Percentiles rank a stretch among this genome's conserved stretches.
Evolutionary conservation across 2,329 filamentous ascomycete species (phyloP).

Genomic region (Lachnellula arida): DNA sequence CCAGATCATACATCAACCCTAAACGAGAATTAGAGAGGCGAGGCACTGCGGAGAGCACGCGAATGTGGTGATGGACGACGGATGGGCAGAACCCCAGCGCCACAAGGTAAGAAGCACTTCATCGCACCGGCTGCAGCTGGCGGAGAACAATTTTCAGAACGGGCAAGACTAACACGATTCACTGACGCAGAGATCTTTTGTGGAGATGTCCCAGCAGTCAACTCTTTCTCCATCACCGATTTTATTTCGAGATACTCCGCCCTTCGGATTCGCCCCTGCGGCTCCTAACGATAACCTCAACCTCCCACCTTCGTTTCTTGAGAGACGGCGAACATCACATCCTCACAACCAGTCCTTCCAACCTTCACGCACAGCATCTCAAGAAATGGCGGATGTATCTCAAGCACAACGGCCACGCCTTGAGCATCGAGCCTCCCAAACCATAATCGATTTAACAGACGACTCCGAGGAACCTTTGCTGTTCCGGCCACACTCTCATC

Average conservation of each 20-base stretch:
- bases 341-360: constrained; percentile 22
- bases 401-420: constrained; percentile 19
- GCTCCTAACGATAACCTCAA: constrained; percentile 8
- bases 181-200: constrained; percentile 24
- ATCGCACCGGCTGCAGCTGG: not conserved
- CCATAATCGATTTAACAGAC: constrained; percentile 32
- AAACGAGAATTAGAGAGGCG: too few relatives aligned
- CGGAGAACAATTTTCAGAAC: not conserved
- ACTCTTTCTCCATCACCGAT: constrained; percentile 27
- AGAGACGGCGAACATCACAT: constrained; percentile 24
- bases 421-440: constrained; percentile 25
- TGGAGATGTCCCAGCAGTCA: constrained; percentile 27
- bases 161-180: constrained; percentile 10
- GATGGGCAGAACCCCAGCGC: constrained; percentile 16
- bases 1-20: not conserved
- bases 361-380: constrained; percentile 9
- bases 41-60: not conserved
- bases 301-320: constrained; percentile 9
- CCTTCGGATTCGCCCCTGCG: constrained; percentile 8
- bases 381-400: constrained; percentile 23
- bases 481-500: not conserved
- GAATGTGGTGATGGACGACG: constrained; percentile 21
- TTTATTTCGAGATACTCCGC: constrained; percentile 17
- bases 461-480: constrained; percentile 24
- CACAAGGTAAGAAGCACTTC: constrained; percentile 20